Base-by-base conservation (phyloP, 495 filamentous ascomycete species). In the Xeromyces bisporus region DNA sequence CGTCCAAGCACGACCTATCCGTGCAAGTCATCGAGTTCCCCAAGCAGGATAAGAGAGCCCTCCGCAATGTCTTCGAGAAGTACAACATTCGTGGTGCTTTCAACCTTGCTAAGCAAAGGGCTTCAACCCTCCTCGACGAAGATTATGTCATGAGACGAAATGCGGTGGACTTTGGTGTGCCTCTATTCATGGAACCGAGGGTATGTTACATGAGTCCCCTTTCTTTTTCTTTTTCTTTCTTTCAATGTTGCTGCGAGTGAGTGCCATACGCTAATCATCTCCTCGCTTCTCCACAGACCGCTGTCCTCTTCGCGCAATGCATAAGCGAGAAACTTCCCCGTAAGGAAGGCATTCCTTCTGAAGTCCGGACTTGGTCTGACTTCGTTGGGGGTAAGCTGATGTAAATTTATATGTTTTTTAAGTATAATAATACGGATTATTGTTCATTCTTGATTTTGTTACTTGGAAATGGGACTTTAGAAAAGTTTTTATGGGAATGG, bases 71-170 rank as follows among this genome's bases (percentile, higher is more conserved):
- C 23, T 97, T 97, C 66, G 60, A 86, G 70, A 93, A 93, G 67
- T 84, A 94, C 55, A 75, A 94, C 48, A 89, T 97, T 56, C 72
- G 77, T 18, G 91, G 91, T 39, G 80, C 86, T 30, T 97, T 97
- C 70, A 97, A 97, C 60, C 62, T 97, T 44, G 85, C 86, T 31
- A 75, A 75, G 49, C 72, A 67, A 34, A 66, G 87, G 41, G 89
- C 71, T 33, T 83, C 85, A 64, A 86, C 75, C 15, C 60, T 83
- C 36, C 61, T 80, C 32, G 89, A 97, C 50, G 84, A 87, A 40
- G 87, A 96, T 59, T 97, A 97, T 42, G 85, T 96, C 28, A 97
- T 96, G 89, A 74, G 89, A 41, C 74, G 91, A 44, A 93, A 97
- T 48, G 89, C 87, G 10, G 91, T 97, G 25, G 89, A 97, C 60